phyloP scores from a whole-genome alignment of 2,329 filamentous ascomycete genomes.

The Pseudogymnoascus sp. region DNA sequence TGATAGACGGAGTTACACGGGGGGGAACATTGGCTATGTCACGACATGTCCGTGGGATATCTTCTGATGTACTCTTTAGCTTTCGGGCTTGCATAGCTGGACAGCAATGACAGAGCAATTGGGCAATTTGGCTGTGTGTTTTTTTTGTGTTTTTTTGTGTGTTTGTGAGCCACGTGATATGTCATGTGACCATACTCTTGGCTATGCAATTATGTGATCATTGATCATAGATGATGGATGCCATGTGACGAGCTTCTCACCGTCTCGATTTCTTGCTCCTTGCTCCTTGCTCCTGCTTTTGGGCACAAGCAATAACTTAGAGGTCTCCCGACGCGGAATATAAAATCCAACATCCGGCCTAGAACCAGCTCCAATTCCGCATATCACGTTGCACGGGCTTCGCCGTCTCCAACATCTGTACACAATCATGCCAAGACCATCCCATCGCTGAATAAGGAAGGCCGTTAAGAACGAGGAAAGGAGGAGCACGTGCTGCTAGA shows the following conservation, averaged over 20 bases:
- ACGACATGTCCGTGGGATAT: constrained; percentile 20
- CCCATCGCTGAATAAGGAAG: not conserved
- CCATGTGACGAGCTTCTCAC: not conserved
- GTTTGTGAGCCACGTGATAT: not conserved
- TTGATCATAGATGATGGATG: not conserved
- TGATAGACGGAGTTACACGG: constrained; percentile 22
- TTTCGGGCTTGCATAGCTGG: not conserved
- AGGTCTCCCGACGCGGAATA: not conserved
- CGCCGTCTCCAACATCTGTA: not conserved
- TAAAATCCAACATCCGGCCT: not conserved
- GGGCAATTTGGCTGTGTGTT: not conserved
- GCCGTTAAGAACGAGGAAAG: not conserved
- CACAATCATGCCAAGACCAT: not conserved
- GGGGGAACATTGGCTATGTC: constrained; percentile 22
- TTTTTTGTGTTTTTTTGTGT: constrained; percentile 4
- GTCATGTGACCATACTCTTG: not conserved
- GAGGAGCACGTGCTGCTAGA: not conserved
- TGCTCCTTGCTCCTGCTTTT: not conserved
- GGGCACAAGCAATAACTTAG: not conserved
- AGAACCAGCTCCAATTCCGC: not conserved
- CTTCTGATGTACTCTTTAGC: constrained; percentile 25
- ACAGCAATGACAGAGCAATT: not conserved
- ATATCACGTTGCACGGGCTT: not conserved
- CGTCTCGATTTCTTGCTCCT: not conserved
- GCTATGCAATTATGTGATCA: not conserved